Evolutionary conservation across 768 basidiomycete species (phyloP), one percentile per base, ranked within the genome.

Genomic region (Leccinum arenicola): DNA sequence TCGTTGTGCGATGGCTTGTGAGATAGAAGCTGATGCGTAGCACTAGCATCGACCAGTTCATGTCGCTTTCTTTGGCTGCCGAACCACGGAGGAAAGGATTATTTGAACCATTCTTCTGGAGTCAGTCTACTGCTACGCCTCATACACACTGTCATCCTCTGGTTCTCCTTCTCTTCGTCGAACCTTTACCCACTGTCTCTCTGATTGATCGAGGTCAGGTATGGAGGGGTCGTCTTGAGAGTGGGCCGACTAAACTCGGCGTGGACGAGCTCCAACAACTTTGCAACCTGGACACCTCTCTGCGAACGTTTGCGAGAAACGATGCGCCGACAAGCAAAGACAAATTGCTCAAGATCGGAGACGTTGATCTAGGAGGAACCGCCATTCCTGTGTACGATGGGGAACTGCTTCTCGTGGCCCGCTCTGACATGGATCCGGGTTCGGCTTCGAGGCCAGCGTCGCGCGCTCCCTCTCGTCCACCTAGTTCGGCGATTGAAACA

Each of bases 101-200:
- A 3, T 92, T 89, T 57, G 89, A 91, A 62, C 88, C 89, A 0
- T 83, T 86, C 63, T 91, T 87, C 73, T 93, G 89, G 89, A 75
- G 79, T 5, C 79, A 81, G 48, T 61, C 77, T 14, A 65, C 70
- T 23, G 70, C 75, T 3, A 70, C 76, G 40, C 67, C 77, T 0
- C 71, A 74, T 27, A 64, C 25, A 3, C 25, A 25, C 25, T 25
- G 25, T 25, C 25, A 25, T 25, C 25, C 3, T 25, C 25, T 25
- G 25, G 25, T 25, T 25, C 25, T 3, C 25, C 25, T 25, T 25
- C 25, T 25, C 25, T 25, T 25, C 25, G 25, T 25, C 25, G 25
- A 25, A 25, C 25, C 25, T 25, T 25, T 25, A 25, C 25, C 25
- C 25, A 25, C 25, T 25, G 25, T 25, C 25, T 25, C 25, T 25